A percentile compares a stretch with the other conserved stretches of the same genome.
Conservation (phyloP, 257 asterid genomes). For the Salvia rosmarinus region DNA sequence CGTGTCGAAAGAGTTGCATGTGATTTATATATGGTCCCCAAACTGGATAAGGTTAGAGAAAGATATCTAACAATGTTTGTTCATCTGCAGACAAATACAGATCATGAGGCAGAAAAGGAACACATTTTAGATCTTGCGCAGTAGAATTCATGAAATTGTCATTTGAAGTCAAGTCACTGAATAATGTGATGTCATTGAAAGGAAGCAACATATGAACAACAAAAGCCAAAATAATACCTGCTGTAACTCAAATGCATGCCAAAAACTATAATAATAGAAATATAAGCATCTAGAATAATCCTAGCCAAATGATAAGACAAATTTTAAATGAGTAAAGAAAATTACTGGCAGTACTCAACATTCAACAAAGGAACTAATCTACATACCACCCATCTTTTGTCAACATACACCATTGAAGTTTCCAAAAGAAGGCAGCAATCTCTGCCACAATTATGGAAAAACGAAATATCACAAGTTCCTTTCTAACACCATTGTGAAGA, state of each 20-base stretch:
- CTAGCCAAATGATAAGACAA: not conserved
- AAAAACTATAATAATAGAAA: not conserved
- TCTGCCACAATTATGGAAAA: not conserved
- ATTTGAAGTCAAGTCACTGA: not conserved
- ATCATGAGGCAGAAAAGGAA: not conserved
- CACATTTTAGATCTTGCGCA: not conserved
- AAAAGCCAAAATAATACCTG: not conserved
- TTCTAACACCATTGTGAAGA: not conserved
- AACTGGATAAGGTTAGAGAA: not conserved
- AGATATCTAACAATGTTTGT: not conserved
- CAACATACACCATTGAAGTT: conserved; percentile 1
- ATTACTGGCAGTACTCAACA: not conserved
- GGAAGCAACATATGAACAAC: not conserved
- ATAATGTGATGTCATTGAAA: not conserved
- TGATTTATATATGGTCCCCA: not conserved
- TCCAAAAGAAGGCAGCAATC: conserved; percentile 20
- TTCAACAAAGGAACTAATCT: not conserved
- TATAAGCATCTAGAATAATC: not conserved
- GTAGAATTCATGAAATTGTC: not conserved
- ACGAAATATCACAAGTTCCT: not conserved
- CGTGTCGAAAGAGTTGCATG: not conserved
- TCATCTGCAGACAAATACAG: no score
- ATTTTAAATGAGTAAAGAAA: not conserved
- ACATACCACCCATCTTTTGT: conserved; percentile 6
- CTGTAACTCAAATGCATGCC: conserved; percentile 6